Conservation (phyloP, 1,139 yeast genomes). For the Protomyces lactucae-debilis region DNA sequence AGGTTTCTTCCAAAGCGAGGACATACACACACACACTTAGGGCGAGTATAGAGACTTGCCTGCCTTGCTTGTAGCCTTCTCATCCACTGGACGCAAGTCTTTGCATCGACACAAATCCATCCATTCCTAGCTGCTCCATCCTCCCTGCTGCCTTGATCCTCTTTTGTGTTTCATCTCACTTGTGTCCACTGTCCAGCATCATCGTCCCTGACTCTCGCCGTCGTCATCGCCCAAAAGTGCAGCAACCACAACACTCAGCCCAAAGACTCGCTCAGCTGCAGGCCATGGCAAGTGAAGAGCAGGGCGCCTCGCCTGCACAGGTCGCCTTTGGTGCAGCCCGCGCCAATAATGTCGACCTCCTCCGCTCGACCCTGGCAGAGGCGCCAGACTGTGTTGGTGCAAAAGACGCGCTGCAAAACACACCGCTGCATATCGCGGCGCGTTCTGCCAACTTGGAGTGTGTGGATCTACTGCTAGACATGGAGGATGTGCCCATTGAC, state of each 20-base stretch:
- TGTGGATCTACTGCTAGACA: constrained; percentile 73
- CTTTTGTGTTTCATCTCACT: too few species aligned
- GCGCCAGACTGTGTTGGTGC: constrained; percentile 62
- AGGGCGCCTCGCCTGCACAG: constrained; percentile 18
- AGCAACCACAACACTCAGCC: not conserved
- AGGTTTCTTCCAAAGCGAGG: constrained; percentile 36
- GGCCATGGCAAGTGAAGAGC: constrained; percentile 10
- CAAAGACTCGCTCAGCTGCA: not conserved
- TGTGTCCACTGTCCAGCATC: too few species aligned
- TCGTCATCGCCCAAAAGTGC: not conserved
- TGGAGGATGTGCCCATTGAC: constrained; percentile 87
- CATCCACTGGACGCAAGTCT: not conserved
- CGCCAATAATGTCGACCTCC: constrained; percentile 17
- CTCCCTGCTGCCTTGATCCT: not conserved
- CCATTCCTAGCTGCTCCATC: not conserved
- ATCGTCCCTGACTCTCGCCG: not conserved
- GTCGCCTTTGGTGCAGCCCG: constrained; percentile 19
- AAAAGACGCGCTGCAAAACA: constrained; percentile 78
- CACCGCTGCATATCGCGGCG: constrained; percentile 78
- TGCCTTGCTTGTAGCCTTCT: not conserved
- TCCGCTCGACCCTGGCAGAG: constrained; percentile 33
- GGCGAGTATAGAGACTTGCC: not conserved
- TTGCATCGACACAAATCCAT: not conserved
- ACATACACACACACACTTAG: not conserved
- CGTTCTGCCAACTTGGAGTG: constrained; percentile 72